A percentile compares a stretch with the other conserved stretches of the same genome.
phyloP scores from a whole-genome alignment of 2,329 filamentous ascomycete genomes.

The Gaeumannomyces sp. region DNA sequence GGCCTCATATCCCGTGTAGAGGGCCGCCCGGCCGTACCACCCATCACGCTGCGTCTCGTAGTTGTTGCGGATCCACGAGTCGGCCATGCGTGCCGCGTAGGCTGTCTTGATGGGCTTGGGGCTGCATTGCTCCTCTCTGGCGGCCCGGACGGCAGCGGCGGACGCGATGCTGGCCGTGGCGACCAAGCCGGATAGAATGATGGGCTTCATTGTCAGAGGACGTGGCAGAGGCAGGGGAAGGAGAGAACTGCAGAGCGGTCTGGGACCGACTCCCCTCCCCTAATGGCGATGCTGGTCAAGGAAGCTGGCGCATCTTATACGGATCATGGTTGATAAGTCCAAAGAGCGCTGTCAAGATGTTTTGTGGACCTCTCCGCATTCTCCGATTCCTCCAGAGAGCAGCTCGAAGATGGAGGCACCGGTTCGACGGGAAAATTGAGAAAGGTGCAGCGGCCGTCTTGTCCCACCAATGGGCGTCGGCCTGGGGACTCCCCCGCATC shows the following conservation, averaged over 20 bases:
- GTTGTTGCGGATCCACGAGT: conserved; percentile 8
- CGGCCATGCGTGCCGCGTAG: conserved; percentile 7
- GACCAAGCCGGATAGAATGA: background rate
- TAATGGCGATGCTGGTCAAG: background rate
- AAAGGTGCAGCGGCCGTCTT: background rate
- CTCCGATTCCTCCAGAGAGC: too few species aligned
- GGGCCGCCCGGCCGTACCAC: conserved; percentile 6
- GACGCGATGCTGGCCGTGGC: background rate
- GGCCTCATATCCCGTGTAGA: conserved; percentile 8
- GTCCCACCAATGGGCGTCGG: background rate
- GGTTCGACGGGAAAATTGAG: background rate
- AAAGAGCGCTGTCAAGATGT: background rate
- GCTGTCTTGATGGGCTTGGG: conserved; percentile 3
- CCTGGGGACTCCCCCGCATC: background rate
- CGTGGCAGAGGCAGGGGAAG: background rate
- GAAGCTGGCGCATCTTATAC: background rate
- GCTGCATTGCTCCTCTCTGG: background rate
- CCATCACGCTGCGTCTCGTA: background rate
- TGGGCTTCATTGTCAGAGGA: background rate
- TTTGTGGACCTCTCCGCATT: background rate
- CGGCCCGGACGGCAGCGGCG: too few species aligned
- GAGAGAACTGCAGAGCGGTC: background rate
- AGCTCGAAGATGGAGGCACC: background rate
- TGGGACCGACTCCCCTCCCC: background rate
- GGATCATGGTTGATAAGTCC: background rate